phyloP scores from a whole-genome alignment of 2,329 filamentous ascomycete species.

The Pseudocercospora musae region DNA sequence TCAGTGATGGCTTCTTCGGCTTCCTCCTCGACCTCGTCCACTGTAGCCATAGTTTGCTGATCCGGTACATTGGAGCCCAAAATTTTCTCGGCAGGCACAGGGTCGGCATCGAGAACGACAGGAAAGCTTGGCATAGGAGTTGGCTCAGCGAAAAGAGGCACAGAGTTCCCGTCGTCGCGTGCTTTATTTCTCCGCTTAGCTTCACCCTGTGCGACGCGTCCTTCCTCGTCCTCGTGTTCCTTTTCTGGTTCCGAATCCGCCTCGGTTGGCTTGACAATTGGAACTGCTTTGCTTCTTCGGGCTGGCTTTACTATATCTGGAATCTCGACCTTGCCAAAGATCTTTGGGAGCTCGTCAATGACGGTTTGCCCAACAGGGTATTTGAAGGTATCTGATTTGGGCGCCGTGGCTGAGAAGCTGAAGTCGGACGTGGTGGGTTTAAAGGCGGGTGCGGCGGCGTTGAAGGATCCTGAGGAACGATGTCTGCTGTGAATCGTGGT shows the following conservation, averaged over 20 bases:
- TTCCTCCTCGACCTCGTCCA: conserved; percentile 14
- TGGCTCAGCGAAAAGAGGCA: conserved; percentile 67
- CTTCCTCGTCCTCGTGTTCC: conserved; percentile 56
- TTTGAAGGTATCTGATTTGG: not conserved
- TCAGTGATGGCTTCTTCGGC: conserved; percentile 16
- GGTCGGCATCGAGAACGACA: conserved; percentile 13
- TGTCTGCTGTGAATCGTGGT: conserved; percentile 24
- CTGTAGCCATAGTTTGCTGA: conserved; percentile 14
- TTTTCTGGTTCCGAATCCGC: conserved; percentile 27
- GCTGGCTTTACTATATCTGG: conserved; percentile 61
- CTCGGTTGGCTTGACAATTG: conserved; percentile 60
- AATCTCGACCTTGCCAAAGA: conserved; percentile 54
- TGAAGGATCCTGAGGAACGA: conserved; percentile 50
- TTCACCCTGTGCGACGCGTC: conserved; percentile 60
- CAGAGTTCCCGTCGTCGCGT: conserved; percentile 66
- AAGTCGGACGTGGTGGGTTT: conserved; percentile 37
- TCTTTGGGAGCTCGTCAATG: conserved; percentile 31
- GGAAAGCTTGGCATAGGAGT: conserved; percentile 29
- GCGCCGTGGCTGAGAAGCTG: conserved; percentile 35
- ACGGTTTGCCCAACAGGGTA: conserved; percentile 37
- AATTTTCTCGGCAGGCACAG: conserved; percentile 22
- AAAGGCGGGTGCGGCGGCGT: conserved; percentile 51
- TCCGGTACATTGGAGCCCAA: conserved; percentile 23
- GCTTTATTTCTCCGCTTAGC: conserved; percentile 69
- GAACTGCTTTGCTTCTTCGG: conserved; percentile 78